These are phyloP conservation scores for Paramecium biaurelia DNA, from an alignment of 73 alveolate species.

Conservation along the genomic window DNA sequence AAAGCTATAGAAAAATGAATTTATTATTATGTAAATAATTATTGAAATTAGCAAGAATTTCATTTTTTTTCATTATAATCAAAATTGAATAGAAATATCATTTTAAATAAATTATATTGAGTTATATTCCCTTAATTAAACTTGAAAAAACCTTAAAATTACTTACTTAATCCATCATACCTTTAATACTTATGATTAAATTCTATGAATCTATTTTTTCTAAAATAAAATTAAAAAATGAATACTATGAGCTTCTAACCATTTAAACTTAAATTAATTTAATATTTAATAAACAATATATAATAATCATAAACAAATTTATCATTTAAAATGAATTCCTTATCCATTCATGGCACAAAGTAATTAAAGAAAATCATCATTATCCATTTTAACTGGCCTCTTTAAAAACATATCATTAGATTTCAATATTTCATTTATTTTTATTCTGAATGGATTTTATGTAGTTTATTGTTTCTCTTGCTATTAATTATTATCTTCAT, in stretches of 20 bases:
- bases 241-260: no score
- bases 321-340: slow-evolving; percentile 45
- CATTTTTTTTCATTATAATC: neutral
- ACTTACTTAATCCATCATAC: no score
- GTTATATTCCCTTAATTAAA: neutral
- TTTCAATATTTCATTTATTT: neutral
- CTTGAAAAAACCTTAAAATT: no score
- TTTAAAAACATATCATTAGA: neutral
- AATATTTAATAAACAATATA: neutral
- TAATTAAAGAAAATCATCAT: slow-evolving; percentile 5
- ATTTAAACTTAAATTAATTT: neutral
- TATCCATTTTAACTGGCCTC: slow-evolving; percentile 28
- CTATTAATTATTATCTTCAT: neutral
- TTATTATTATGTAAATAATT: neutral
- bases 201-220: no score
- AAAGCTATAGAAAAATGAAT: neutral
- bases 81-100: neutral
- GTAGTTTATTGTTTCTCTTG: neutral
- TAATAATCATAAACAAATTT: neutral
- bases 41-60: neutral
- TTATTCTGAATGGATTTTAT: neutral
- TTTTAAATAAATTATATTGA: slow-evolving; percentile 9
- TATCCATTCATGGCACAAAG: neutral
- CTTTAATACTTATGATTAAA: no score
- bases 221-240: no score